Base-by-base conservation (phyloP, 805 yeast species). In the Kodamaea laetipori region DNA sequence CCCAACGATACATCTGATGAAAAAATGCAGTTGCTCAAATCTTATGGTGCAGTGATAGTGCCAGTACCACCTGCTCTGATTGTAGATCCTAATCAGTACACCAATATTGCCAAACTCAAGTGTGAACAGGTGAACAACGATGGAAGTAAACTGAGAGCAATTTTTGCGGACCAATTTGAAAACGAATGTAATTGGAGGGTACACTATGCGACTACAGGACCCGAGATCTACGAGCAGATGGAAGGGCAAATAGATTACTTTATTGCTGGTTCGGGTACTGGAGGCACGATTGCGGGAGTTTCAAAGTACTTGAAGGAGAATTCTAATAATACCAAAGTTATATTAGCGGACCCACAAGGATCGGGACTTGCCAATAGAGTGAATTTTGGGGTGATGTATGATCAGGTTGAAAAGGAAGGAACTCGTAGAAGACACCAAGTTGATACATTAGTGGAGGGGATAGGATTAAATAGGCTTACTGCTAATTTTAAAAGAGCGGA, bases 111-210 rank as follows among this genome's bases (percentile, higher is more conserved):
- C 0, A 74, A 85, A 45, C 61, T 70, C 4, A 81, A 84, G 3
- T 87, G 95, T 3, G 67, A 70, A n/a, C 64, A 58, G 9, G 68
- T 78, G 37, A 73, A 76, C 32, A 50, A 57, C 12, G n/a, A n/a
- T n/a, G 42, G 61, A 6, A 71, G 71, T 32, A 45, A 52, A 0
- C 53, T 74, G 5, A 69, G 65, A 21, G 98, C 96, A 3, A 71
- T 92, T 0, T 94, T 92, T 68, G 97, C 97, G 1, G 90, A 92
- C 63, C 99, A 92, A 61, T 92, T 94, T 64, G 99, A 94, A 58
- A 94, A 88, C 60, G 95, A 86, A 49, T 81, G 80, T 47, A 92
- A 92, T 59, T 92, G 98, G 97, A 70, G 75, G 48, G 75, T 82
- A 2, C 99, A 92, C 61, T 90, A 80, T 63, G 61, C 62, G 11